Percentiles rank a stretch among this genome's conserved stretches.
Evolutionary conservation across 805 yeast species (phyloP).

Genomic region (Wickerhamiella allomyrinae): DNA sequence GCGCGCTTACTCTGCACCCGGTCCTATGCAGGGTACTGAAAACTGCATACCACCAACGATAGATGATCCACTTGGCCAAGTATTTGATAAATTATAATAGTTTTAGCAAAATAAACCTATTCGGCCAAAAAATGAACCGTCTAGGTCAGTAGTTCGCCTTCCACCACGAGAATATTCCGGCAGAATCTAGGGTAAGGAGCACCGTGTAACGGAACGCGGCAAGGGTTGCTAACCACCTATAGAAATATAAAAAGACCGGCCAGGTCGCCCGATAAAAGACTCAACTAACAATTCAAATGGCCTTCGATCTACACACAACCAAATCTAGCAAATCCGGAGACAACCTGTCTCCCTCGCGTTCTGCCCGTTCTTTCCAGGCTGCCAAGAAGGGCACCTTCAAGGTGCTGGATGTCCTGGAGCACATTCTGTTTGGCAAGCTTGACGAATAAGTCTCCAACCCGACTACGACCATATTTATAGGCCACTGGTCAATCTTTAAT

Average conservation of each 20-base stretch:
- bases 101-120: too few species aligned
- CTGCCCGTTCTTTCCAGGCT: neutral
- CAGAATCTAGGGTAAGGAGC: too few species aligned
- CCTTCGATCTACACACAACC: neutral
- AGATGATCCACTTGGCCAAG: neutral
- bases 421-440: neutral
- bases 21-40: neutral
- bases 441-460: neutral
- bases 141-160: too few species aligned
- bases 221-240: too few species aligned
- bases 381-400: neutral
- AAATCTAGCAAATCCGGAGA: neutral
- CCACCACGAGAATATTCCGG: too few species aligned
- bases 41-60: neutral
- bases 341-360: neutral
- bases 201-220: too few species aligned
- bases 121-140: too few species aligned
- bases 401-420: neutral
- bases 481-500: neutral
- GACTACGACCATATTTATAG: neutral
- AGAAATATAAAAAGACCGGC: neutral
- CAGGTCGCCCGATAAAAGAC: too few species aligned
- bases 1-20: too few species aligned
- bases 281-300: neutral
- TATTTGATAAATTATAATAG: neutral